Evolutionary conservation across 208 protist species (phyloP).

Genomic region (Leishmania braziliensis): DNA sequence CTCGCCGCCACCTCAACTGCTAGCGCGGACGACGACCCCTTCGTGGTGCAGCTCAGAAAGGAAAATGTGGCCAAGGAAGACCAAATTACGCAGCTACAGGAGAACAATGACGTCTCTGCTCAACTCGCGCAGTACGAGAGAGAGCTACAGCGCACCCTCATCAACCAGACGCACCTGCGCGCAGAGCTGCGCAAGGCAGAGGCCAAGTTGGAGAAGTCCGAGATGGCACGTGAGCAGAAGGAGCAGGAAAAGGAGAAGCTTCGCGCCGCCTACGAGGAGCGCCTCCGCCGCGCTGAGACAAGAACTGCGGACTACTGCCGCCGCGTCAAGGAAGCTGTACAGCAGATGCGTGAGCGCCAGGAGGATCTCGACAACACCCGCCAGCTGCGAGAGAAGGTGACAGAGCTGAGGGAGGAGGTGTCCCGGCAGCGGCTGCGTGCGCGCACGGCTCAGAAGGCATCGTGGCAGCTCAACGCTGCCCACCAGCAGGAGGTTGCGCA

Average conservation of each 20-base stretch:
- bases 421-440: slow-evolving; percentile 39
- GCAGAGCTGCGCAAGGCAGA: slow-evolving; percentile 51
- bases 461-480: slow-evolving; percentile 32
- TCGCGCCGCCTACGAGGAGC: slow-evolving; percentile 41
- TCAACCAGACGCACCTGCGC: slow-evolving; percentile 35
- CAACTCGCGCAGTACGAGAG: slow-evolving; percentile 40
- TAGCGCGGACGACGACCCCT: neutral
- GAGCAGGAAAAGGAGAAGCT: slow-evolving; percentile 42
- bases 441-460: slow-evolving; percentile 42
- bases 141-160: slow-evolving; percentile 28
- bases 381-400: slow-evolving; percentile 43
- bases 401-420: slow-evolving; percentile 51
- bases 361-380: slow-evolving; percentile 35
- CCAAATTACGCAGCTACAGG: slow-evolving; percentile 37
- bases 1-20: neutral
- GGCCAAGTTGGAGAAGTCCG: slow-evolving; percentile 45
- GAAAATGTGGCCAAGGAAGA: slow-evolving; percentile 29
- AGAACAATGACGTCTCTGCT: slow-evolving; percentile 44
- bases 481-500: slow-evolving; percentile 58
- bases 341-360: slow-evolving; percentile 26
- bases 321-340: slow-evolving; percentile 45
- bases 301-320: slow-evolving; percentile 43
- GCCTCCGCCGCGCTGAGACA: slow-evolving; percentile 47
- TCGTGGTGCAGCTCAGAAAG: slow-evolving; percentile 24
- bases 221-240: slow-evolving; percentile 42